Evolutionary conservation across 768 basidiomycete species (phyloP).

Genomic region (Trametes elegans): DNA sequence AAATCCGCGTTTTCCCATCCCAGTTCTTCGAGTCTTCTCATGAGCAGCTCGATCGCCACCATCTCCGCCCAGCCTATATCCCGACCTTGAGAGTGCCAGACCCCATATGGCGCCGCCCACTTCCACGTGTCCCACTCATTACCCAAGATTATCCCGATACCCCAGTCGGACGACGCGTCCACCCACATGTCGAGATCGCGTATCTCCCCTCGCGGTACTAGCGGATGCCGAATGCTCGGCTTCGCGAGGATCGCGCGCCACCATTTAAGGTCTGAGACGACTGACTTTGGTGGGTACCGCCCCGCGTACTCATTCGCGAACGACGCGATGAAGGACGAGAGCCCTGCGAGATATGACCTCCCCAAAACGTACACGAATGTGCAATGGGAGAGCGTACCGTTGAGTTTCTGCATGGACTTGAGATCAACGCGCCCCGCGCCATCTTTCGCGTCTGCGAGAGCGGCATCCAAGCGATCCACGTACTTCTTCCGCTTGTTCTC

Average conservation of each 20-base stretch:
- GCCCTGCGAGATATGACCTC: slow-evolving; percentile 25
- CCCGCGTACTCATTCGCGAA: slow-evolving; percentile 22
- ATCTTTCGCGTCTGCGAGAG: slow-evolving; percentile 4
- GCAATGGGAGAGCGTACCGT: slow-evolving; percentile 34
- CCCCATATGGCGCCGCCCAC: too few relatives aligned
- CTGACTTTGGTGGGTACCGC: slow-evolving; percentile 21
- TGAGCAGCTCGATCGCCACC: too few relatives aligned
- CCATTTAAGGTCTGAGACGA: slow-evolving; percentile 33
- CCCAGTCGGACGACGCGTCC: not conserved
- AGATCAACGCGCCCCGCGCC: slow-evolving; percentile 14
- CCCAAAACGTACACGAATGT: slow-evolving; percentile 32
- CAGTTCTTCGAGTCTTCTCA: too few relatives aligned
- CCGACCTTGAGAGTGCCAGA: too few relatives aligned
- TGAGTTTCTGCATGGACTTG: slow-evolving; percentile 22
- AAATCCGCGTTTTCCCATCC: too few relatives aligned
- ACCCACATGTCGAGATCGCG: not conserved
- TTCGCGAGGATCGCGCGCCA: slow-evolving; percentile 25
- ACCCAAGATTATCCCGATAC: not conserved
- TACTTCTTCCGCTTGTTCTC: slow-evolving; percentile 30
- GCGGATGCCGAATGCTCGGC: not conserved
- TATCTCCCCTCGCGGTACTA: not conserved
- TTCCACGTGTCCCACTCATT: too few relatives aligned
- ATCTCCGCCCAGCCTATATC: too few relatives aligned
- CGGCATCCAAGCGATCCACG: slow-evolving; percentile 12
- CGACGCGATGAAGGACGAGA: slow-evolving; percentile 27